Base-by-base conservation (phyloP, 2,329 filamentous ascomycete species). In the Triangularia verruculosa region DNA sequence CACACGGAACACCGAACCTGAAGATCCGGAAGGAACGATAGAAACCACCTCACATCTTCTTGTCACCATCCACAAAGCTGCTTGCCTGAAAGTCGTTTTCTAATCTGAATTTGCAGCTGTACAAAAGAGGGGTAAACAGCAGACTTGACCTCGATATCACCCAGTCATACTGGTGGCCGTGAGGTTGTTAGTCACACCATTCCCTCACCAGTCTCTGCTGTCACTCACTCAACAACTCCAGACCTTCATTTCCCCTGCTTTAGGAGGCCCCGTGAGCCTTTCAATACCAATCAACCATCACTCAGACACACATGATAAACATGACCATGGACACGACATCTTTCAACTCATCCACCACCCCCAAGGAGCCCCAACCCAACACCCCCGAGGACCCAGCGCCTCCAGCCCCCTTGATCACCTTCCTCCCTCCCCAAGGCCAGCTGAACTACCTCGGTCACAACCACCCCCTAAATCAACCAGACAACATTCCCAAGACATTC, bases 401-500 rank as follows among this genome's bases (percentile, higher is more conserved):
- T 47, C 39, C 39, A 4, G 83, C 82, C 0, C 81, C 82, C 0
- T 82, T 83, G 72, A 78, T 83, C 66, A 72, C 77, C 58, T 73
- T 78, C 65, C 77, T 82, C 12, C 78, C 79, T 71, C 84, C 84
- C 1, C 34, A 52, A 43, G 57, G 47, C 52, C 78, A 79, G 67
- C 79, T 86, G 61, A 77, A 74, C 15, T 86, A 83, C 73, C 74
- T 81, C 68, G 73, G 73, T 30, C 75, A 71, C 12, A 71, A 71
- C 7, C 73, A 77, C 0, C 73, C 77, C n/a, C 71, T 78, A 11
- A 67, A 77, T 61, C 85, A 88, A 69, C 28, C 56, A 5, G 20
- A 73, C 1, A 71, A 73, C 27, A 76, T 87, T 66, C 84, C 88
- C 0, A 72, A 76, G 28, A 70, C 80, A 47, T 91, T 92, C 75